Evolutionary conservation across 345 rosid genomes (phyloP), one percentile per base, ranked within the genome.

Genomic region (Pistacia atlantica): DNA sequence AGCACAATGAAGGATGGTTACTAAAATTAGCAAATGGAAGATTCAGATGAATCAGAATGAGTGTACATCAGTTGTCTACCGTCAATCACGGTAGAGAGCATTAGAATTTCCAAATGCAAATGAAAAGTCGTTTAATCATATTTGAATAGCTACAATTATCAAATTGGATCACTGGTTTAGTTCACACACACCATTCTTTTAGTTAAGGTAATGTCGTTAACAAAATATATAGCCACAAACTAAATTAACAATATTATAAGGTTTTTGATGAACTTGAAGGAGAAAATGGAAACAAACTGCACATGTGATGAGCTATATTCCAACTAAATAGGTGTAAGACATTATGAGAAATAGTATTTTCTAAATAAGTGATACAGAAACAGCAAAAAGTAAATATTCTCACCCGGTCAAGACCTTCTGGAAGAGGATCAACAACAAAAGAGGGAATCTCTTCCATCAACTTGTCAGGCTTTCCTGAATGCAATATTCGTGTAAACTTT

Each of bases 341-440:
- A 45, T 69, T 28, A 51, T 14, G 13, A 28, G 49, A 17, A 28
- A 54, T 35, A 54, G 14, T 12, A 18, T 22, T 59, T 71, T 25
- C 63, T 11, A 59, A 48, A 11, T 38, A 70, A 46, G 17, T 74
- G 67, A 57, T 69, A 66, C 42, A 2, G 75, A 52, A 51, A 49
- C 46, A 37, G 20, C 9, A 12, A 72, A 20, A 16, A 14, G 22
- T 45, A 74, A 75, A 42, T 10, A 66, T 78, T 74, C 87, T 82
- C 62, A 92, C 97, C 87, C 89, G 90, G 83, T 92, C 97, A 35
- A 90, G 78, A 66, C 97, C 94, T 67, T 86, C 85, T 0, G 93
- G 94, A 75, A 92, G 94, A 77, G 97, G 97, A 84, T 90, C 92
- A 46, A 90, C 97, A 67, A 92, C 78, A 69, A 92, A 83, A 70